Evolutionary conservation across 2,329 filamentous ascomycete species (phyloP), one percentile per base, ranked within the genome.

Genomic region (Chaetothyriales sp.): DNA sequence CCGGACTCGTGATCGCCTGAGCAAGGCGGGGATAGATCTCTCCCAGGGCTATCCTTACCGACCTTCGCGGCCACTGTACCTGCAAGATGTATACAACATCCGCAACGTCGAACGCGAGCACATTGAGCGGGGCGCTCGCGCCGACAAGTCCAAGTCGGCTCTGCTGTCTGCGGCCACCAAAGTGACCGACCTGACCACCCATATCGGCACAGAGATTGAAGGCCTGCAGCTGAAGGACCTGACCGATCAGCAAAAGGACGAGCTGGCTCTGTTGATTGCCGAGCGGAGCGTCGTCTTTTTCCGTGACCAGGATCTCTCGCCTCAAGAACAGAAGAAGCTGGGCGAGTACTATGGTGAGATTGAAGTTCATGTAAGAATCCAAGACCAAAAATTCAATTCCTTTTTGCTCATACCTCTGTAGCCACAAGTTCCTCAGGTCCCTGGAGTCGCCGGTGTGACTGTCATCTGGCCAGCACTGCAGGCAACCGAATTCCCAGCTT

Each of bases 1-100:
- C 8, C 59, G 75, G 1, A 68, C 81, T 1, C 71, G 73, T 1
- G 68, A 72, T 47, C 73, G 83, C 3, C 70, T 86, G 0, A 76
- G 79, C 57, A 84, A 83, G 54, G 81, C 80, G 0, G 81, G 79
- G 1, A 74, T 86, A 49, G 81, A 87, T 61, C 70, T 86, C 1
- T 82, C 79, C 0, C 67, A 77, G 1, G 83, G 83, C 0, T 86
- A 86, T 56, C 83, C 83, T 0, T 85, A 86, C 59, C 76, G 81
- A 0, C 82, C 82, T 1, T 74, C 78, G 0, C 73, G 73, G 46
- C 83, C 83, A 0, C 67, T 86, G 1, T 86, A 80, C 57, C 68
- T 86, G 0, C 78, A 87, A 51, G 83, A 86, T 56, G 79, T 81
- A 2, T 78, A 78, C 65, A 77, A 76, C 46, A 81, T 87, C 61